Evolutionary conservation across 164 flowering plant species (phyloP), one percentile per base, ranked within the genome.

Genomic region (Magnolia changhungtana): DNA sequence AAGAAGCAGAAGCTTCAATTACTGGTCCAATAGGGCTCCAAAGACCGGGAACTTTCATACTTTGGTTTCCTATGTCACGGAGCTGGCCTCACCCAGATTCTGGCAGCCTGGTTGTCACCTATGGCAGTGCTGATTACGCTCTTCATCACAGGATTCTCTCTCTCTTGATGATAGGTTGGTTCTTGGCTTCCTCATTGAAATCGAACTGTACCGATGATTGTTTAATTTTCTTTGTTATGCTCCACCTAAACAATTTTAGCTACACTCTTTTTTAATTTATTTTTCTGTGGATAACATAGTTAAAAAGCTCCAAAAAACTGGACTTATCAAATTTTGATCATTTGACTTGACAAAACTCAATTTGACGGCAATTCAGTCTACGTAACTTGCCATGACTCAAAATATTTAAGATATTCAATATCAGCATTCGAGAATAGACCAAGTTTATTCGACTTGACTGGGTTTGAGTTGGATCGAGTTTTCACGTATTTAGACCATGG

Each of bases 21-120:
- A 88, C 83, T 29, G 84, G 87, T 69, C 84, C 88, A 13, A 77
- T 84, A 74, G 88, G 90, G 29, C 80, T 86, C 77, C 94, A 88
- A 76, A 91, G 84, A 18, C 91, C 96, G n/a, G 98, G 99, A 23
- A 91, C 97, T 24, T 96, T 94, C 85, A 72, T 91, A n/a, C 85
- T 96, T 45, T 85, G 99, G 71, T 96, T 96, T 79, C 98, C 99
- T 37, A 89, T 95, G 52, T 89, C 99, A 76, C 85, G 98, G 79
- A 91, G 94, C 84, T 96, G 99, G 99, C 99, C 99, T 51, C 99
- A 96, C 74, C 99, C 98, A 58, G 99, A 96, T 83, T 96, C 99
- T n/a, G 99, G 98, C 72, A 85, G 87, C 81, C 85, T 96, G 81
- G 76, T 94, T 78, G 95, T 91, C 75, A 89, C 97, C 64, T 96